Base-by-base conservation (phyloP, 805 yeast species). In the Yamadazyma philogaea region DNA sequence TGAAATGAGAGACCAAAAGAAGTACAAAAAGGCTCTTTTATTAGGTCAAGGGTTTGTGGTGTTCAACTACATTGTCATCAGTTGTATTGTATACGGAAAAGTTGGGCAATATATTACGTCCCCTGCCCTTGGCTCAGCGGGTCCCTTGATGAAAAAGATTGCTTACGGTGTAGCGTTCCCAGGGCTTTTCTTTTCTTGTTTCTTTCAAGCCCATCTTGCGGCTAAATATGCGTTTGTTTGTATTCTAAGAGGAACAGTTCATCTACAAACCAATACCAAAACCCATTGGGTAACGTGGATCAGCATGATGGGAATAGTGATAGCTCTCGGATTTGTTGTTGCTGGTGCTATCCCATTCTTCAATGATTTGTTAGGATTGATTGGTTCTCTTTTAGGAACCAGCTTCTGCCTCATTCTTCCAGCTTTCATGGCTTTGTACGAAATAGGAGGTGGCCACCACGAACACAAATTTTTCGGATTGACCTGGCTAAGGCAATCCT, bases 51-150 rank as follows among this genome's bases (percentile, higher is more conserved):
- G 49, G 3, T 45, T 45, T 33, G 44, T 43, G n/a, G 46, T 42
- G 2, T 39, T 37, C 38, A 45, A 39, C 30, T 45, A 45, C 27
- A 30, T 45, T 34, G 42, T 37, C n/a, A 32, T 45, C 21, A 37
- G 49, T 36, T 36, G 43, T 28, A 42, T 45, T 30, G 46, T 45
- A 14, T 45, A 45, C 16, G 46, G 37, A 7, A 45, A 45, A 30
- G 49, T 45, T 31, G 49, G 43, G 11, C 43, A 39, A 36, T 45
- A 45, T 36, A 36, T 45, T 17, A 35, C 49, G 4, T 45, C 49
- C 11, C 49, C 49, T 14, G 42, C 49, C 21, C 49, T 45, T 39
- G 49, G 49, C 11, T 45, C 49, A 5, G 49, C 49, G 30, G 49
- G 49, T 27, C 36, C 37, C 5, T 32, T 42, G 34, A 20, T 45